Evolutionary conservation across 208 protist genomes (phyloP), one percentile per base, ranked within the genome.

Genomic region (Herpetomonas samuelpessoai): DNA sequence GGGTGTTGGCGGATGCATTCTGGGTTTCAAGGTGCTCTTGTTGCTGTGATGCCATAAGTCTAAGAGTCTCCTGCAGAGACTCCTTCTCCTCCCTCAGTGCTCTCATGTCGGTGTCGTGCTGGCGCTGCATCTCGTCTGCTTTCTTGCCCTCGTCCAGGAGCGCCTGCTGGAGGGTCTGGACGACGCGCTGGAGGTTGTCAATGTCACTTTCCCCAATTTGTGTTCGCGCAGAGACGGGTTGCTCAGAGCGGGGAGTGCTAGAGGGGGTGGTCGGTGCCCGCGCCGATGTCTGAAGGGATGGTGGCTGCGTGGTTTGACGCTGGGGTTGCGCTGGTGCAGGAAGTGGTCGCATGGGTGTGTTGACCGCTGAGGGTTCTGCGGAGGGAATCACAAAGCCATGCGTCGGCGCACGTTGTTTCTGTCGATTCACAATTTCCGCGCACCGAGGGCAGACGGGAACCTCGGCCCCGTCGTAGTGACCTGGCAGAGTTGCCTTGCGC

Each of bases 371-470:
- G 22, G 45, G 47, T 7, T 55, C 28, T 0, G 58, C 39, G 28
- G 58, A 19, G 47, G 56, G 41, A 24, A 54, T 60, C n/a, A 61
- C 30, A 53, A 53, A 68, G 3, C 46, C 51, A 4, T 26, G 30
- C 4, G 48, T 26, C 0, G 56, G 31, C 0, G 71, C 55, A 10
- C 53, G 65, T 7, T 54, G 38, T 27, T 83, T 77, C 54, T 71
- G 67, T 3, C 68, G 53, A 21, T 79, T 61, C 0, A 86, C 65
- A 7, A 86, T 44, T 4, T 82, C 74, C 1, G 52, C 19, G 41
- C 84, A 88, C 18, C 74, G 74, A 12, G 65, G 74, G 57, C 84
- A 91, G 9, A 91, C 71, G 0, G 61, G 52, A 19, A 84, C 80
- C 2, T 58, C 22, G 4, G 67, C 28, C 27, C 81, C 62, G 1